Evolutionary conservation across 176 grass and related monocot species (phyloP), one percentile per base, ranked within the genome.

Genomic region (Carex scoparia): DNA sequence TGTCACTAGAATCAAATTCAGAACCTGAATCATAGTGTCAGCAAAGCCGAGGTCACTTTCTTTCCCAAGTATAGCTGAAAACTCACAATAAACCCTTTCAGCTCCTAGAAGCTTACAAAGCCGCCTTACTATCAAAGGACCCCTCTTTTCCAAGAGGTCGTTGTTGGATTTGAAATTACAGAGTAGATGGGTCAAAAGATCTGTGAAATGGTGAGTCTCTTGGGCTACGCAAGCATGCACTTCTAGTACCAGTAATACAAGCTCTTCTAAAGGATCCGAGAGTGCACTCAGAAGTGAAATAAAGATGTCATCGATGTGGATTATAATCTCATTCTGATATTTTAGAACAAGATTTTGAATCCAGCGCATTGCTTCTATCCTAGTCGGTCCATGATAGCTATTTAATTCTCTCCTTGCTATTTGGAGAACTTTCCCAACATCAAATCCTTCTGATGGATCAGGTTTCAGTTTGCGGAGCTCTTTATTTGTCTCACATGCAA

Each of bases 1-100:
- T 27, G 97, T 99, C 85, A 96, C 91, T 82, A 99, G 89, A 87
- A 99, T 99, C 85, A 99, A 94, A 91, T 96, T 99, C 86, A 99
- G 85, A 71, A 94, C 91, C 90, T 99, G 97, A 92, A 99, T 94
- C 97, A 96, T 99, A 82, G 84, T 85, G 27, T 85, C 92, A 79
- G 93, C 93, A 87, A 99, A 99, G 74, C 87, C 79, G 19, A 94
- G 87, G 86, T 99, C 91, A 82, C 27, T 23, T 90, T 99, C 91
- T 65, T 30, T 85, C 91, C 91, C 84, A 75, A 99, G 90, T 87
- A 92, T 91, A 76, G 65, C 86, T 58, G 97, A 99, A 55, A 96
- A 96, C 65, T 96, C 66, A 23, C 87, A 91, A 60, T 96, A 99
- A 70, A 99, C 91, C 79, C 91, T 93, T 81, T 94, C 93, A 84